Conservation (phyloP, 768 basidiomycete species). For the Porpolomopsis calyptriformis region DNA sequence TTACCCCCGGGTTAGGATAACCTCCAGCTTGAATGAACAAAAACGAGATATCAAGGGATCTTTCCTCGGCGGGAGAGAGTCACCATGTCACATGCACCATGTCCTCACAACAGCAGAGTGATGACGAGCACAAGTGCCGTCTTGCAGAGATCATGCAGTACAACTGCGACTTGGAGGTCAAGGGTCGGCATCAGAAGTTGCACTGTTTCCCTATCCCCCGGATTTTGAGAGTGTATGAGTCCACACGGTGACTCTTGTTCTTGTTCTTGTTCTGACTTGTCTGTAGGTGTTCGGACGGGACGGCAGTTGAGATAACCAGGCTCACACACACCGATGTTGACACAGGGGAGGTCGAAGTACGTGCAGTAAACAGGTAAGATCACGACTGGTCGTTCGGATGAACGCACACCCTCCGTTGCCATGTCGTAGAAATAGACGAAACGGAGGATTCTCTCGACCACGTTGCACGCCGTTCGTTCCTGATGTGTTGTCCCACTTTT, state of each 20-base stretch:
- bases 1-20: too few species aligned
- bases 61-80: too few species aligned
- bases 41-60: too few species aligned
- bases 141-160: slow-evolving; percentile 68
- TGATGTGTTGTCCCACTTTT: too few species aligned
- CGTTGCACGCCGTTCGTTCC: too few species aligned
- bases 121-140: slow-evolving; percentile 31
- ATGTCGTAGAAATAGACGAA: too few species aligned
- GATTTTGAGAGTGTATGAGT: slow-evolving; percentile 52
- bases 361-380: slow-evolving; percentile 31
- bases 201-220: slow-evolving; percentile 69
- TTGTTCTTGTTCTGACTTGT: slow-evolving; percentile 2
- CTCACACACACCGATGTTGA: slow-evolving; percentile 35
- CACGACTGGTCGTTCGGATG: too few species aligned
- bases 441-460: too few species aligned
- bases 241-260: slow-evolving; percentile 1
- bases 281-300: slow-evolving; percentile 54
- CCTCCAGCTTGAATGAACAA: too few species aligned
- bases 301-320: slow-evolving; percentile 64
- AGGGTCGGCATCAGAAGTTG: slow-evolving; percentile 20
- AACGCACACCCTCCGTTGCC: too few species aligned
- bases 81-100: too few species aligned
- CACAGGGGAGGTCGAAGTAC: slow-evolving; percentile 43
- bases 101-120: too few species aligned
- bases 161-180: slow-evolving; percentile 39